Conservation (phyloP, 2,329 filamentous ascomycete species). For the Aspergillus japonicus region DNA sequence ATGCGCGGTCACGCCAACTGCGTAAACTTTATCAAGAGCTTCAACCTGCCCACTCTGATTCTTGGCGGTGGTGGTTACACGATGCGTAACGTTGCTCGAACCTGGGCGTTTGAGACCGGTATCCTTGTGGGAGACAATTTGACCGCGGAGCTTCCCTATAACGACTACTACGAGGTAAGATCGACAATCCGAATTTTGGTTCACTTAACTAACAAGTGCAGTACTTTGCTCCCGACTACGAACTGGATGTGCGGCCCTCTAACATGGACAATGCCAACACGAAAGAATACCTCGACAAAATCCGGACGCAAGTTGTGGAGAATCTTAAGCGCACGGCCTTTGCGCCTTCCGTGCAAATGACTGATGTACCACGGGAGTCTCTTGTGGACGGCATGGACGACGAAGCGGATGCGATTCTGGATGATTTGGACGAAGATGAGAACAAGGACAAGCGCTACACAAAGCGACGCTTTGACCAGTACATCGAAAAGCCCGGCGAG, state of each 20-base stretch:
- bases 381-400: conserved; percentile 58
- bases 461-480: conserved; percentile 78
- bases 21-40: conserved; percentile 67
- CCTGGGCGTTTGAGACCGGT: conserved; percentile 69
- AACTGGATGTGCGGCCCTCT: conserved; percentile 66
- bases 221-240: conserved; percentile 70
- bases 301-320: conserved; percentile 64
- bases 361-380: conserved; percentile 60
- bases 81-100: conserved; percentile 64
- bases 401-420: conserved; percentile 63
- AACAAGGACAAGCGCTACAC: conserved; percentile 82
- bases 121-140: conserved; percentile 81
- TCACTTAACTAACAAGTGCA: conserved; percentile 34
- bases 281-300: conserved; percentile 66
- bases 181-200: neutral
- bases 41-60: conserved; percentile 64
- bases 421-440: conserved; percentile 77
- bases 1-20: conserved; percentile 71
- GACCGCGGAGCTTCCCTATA: conserved; percentile 81
- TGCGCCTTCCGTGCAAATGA: conserved; percentile 64
- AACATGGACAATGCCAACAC: conserved; percentile 74
- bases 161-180: conserved; percentile 81
- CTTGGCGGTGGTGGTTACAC: conserved; percentile 69
- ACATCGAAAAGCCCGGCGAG: conserved; percentile 72
- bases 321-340: conserved; percentile 64